Conservation (phyloP, 768 basidiomycete genomes). For the Amanita polypyramis region DNA sequence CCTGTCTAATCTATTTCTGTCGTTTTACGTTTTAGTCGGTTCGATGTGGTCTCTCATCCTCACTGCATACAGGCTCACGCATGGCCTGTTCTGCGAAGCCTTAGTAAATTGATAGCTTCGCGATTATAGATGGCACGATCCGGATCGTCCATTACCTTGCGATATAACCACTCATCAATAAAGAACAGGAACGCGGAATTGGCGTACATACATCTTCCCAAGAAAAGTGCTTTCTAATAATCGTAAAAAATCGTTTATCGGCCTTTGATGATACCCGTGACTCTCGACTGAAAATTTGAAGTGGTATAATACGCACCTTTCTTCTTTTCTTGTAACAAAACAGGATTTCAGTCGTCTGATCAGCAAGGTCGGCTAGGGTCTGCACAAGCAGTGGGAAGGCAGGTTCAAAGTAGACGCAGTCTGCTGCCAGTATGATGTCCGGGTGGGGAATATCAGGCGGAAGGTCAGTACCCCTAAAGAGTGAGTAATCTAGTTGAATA, state of each 20-base stretch:
- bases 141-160: slow-evolving; percentile 57
- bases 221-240: slow-evolving; percentile 69
- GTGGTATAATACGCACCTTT: slow-evolving; percentile 44
- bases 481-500: background rate
- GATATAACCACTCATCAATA: background rate
- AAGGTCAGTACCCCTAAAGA: slow-evolving; percentile 53
- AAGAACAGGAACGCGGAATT: background rate
- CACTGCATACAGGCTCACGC: no score
- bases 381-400: slow-evolving; percentile 81
- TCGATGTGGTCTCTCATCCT: no score
- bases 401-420: slow-evolving; percentile 95
- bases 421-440: slow-evolving; percentile 78
- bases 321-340: slow-evolving; percentile 93
- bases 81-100: slow-evolving; percentile 24
- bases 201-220: slow-evolving; percentile 50
- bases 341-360: slow-evolving; percentile 52
- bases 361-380: slow-evolving; percentile 60
- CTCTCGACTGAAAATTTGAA: background rate
- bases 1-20: no score
- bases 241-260: slow-evolving; percentile 75
- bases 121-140: slow-evolving; percentile 42
- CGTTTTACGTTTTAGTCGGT: no score
- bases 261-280: slow-evolving; percentile 36
- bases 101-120: slow-evolving; percentile 60
- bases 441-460: slow-evolving; percentile 36